A percentile compares a stretch with the other conserved stretches of the same genome.
These are phyloP conservation scores for Ogataea ramenticola DNA, from an alignment of 805 yeast species.

Conservation along the genomic window DNA sequence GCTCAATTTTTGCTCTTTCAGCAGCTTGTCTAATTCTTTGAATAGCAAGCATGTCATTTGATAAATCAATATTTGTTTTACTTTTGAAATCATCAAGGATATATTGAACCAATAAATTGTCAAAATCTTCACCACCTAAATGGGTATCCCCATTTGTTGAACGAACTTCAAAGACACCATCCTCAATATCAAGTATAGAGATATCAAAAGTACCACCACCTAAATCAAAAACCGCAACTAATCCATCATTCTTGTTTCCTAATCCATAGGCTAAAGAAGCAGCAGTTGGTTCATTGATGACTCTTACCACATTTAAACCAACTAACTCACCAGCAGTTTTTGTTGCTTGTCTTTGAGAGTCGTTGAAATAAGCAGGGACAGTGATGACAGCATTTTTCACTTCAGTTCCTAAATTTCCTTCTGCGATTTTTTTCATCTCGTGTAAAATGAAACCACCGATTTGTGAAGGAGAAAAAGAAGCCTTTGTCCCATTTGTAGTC, in stretches of 20 bases:
- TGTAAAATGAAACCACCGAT: slow-evolving; percentile 87
- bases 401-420: slow-evolving; percentile 66
- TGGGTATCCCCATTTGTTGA: slow-evolving; percentile 94
- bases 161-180: slow-evolving; percentile 94
- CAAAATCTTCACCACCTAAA: slow-evolving; percentile 87
- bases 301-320: slow-evolving; percentile 81
- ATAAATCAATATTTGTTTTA: slow-evolving; percentile 61
- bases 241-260: slow-evolving; percentile 57
- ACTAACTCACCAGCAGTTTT: slow-evolving; percentile 94
- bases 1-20: slow-evolving; percentile 84
- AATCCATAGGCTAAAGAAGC: slow-evolving; percentile 92
- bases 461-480: slow-evolving; percentile 88
- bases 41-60: slow-evolving; percentile 64
- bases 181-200: slow-evolving; percentile 90
- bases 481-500: slow-evolving; percentile 57
- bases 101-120: slow-evolving; percentile 73
- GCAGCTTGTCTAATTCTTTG: slow-evolving; percentile 86
- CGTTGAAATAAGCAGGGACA: slow-evolving; percentile 85
- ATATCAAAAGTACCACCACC: slow-evolving; percentile 99
- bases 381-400: slow-evolving; percentile 87
- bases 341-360: slow-evolving; percentile 85
- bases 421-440: slow-evolving; percentile 96
- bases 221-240: slow-evolving; percentile 89
- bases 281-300: slow-evolving; percentile 84
- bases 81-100: slow-evolving; percentile 73